These are phyloP conservation scores for Fragaria vesca DNA, from an alignment of 306 rosid species.

Conservation along the genomic window DNA sequence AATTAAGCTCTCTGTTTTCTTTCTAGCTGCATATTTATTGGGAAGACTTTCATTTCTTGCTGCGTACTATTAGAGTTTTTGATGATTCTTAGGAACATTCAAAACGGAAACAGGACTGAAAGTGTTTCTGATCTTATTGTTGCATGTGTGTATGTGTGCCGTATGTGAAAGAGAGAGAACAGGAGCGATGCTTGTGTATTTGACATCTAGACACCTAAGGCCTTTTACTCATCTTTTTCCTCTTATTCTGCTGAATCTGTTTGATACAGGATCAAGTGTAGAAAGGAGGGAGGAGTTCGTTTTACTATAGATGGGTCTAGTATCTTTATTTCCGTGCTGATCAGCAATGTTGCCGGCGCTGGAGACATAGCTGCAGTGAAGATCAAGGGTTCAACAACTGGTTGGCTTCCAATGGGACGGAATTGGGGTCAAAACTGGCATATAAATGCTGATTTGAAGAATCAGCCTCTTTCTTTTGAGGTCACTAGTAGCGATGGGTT, in stretches of 20 bases:
- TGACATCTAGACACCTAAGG: neutral
- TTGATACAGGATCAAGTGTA: constrained; percentile 75
- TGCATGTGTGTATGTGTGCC: too few relatives aligned
- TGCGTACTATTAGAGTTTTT: too few relatives aligned
- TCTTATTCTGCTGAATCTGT: neutral
- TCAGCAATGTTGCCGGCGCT: constrained; percentile 80
- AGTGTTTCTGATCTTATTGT: too few relatives aligned
- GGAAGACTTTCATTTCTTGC: too few relatives aligned
- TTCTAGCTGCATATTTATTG: too few relatives aligned
- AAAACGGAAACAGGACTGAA: too few relatives aligned
- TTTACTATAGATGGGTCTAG: constrained; percentile 65
- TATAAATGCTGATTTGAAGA: constrained; percentile 65
- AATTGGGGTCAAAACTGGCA: constrained; percentile 99
- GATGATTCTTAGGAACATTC: too few relatives aligned
- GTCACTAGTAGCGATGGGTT: constrained; percentile 62
- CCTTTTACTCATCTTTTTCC: neutral
- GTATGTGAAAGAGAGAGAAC: too few relatives aligned
- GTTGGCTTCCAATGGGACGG: constrained; percentile 97
- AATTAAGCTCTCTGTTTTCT: too few relatives aligned
- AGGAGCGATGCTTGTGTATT: too few relatives aligned
- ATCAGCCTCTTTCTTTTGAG: constrained; percentile 91
- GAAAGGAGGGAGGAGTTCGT: constrained; percentile 85
- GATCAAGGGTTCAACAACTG: constrained; percentile 88
- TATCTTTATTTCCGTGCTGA: constrained; percentile 78
- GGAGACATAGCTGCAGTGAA: constrained; percentile 75